phyloP scores from a whole-genome alignment of 257 asterid species.

The Solanum piurae region DNA sequence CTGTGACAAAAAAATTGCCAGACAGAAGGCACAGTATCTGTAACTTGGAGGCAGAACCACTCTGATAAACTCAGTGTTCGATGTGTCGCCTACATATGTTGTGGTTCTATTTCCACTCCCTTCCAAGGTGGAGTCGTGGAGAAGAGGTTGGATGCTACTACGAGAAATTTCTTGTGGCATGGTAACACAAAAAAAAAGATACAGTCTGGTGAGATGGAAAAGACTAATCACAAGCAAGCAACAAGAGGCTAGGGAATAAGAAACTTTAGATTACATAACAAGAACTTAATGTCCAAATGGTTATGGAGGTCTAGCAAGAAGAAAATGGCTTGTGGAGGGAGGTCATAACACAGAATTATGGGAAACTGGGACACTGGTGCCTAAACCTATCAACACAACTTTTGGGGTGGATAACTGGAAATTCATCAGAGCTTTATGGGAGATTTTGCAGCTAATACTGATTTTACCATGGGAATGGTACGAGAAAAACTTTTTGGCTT shows the following conservation, averaged over 20 bases:
- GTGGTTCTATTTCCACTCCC: not conserved
- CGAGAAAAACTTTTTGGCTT: not conserved
- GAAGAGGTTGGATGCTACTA: not conserved
- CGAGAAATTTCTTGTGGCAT: not conserved
- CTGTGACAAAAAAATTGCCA: not conserved
- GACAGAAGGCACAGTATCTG: not conserved
- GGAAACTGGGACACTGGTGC: not conserved
- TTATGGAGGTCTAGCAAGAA: not conserved
- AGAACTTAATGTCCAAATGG: not conserved
- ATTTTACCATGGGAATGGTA: not conserved
- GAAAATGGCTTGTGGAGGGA: not conserved
- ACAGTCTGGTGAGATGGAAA: not conserved
- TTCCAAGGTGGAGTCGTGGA: not conserved
- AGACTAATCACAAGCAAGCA: not conserved
- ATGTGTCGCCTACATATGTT: not conserved
- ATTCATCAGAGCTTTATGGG: not conserved
- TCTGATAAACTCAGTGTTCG: not conserved
- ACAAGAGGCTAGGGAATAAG: not conserved
- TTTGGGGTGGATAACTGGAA: not conserved
- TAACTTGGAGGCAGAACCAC: not conserved
- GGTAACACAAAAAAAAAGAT: not conserved
- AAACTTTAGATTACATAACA: not conserved
- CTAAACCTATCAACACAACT: not conserved
- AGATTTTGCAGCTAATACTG: not conserved
- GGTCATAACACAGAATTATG: not conserved